Conservation (phyloP, 257 asterid genomes). For the Solanum etuberosum region DNA sequence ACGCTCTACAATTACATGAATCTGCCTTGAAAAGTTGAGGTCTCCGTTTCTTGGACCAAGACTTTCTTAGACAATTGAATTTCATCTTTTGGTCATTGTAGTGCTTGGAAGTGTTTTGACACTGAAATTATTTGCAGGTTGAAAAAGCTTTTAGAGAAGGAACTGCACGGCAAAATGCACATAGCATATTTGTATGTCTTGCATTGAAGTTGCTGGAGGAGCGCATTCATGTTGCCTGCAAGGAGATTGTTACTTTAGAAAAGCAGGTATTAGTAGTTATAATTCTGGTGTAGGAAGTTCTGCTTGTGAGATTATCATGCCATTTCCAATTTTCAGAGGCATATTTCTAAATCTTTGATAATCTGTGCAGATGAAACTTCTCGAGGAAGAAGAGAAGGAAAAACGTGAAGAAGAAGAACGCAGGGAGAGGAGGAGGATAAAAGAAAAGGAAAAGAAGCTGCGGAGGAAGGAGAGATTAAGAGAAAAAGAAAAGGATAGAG, state of each 20-base stretch:
- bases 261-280: slow-evolving; percentile 52
- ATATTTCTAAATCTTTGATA: slow-evolving; percentile 9
- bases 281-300: not conserved
- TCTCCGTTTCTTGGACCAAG: not conserved
- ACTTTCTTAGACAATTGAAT: not conserved
- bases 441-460: slow-evolving; percentile 89
- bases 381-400: slow-evolving; percentile 98
- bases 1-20: not conserved
- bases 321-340: slow-evolving; percentile 1
- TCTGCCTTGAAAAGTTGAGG: not conserved
- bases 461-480: slow-evolving; percentile 87
- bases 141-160: slow-evolving; percentile 99
- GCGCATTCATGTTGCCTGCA: slow-evolving; percentile 87
- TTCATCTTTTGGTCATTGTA: not conserved
- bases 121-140: slow-evolving; percentile 38
- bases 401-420: slow-evolving; percentile 93
- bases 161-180: slow-evolving; percentile 98
- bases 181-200: slow-evolving; percentile 90
- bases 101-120: not conserved
- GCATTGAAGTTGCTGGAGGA: slow-evolving; percentile 85
- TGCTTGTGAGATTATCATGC: not conserved
- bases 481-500: slow-evolving; percentile 66
- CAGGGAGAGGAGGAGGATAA: slow-evolving; percentile 64
- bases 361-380: slow-evolving; percentile 69
- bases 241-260: slow-evolving; percentile 84